Percentiles rank a stretch among this genome's conserved stretches.
Evolutionary conservation across 169 alveolate species (phyloP).

Genomic region (Plasmodium knowlesi): DNA sequence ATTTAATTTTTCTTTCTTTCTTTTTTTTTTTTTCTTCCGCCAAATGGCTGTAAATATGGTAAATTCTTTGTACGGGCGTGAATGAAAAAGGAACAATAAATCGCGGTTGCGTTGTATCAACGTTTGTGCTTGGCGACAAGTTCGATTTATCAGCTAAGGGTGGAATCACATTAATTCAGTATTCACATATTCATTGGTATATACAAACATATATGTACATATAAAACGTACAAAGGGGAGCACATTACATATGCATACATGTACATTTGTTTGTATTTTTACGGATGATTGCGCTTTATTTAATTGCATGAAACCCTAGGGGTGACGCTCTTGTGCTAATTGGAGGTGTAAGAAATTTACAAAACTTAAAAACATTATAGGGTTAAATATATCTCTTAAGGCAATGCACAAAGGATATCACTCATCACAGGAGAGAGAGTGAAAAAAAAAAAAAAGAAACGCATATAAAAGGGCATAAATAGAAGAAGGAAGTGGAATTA

Average conservation of each 20-base stretch:
- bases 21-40: background rate
- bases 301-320: background rate
- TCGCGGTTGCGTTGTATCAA: background rate
- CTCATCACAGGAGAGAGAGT: background rate
- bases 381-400: background rate
- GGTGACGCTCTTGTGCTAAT: background rate
- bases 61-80: background rate
- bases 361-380: background rate
- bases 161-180: background rate
- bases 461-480: background rate
- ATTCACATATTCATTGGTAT: background rate
- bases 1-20: background rate
- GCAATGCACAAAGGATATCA: background rate
- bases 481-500: background rate
- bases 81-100: background rate
- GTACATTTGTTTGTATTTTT: background rate
- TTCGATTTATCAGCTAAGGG: background rate
- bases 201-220: background rate
- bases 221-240: background rate
- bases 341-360: background rate
- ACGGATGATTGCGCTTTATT: background rate
- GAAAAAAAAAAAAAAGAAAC: background rate
- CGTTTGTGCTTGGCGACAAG: background rate
- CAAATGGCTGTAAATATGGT: background rate
- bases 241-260: background rate